Base-by-base conservation (phyloP, 768 basidiomycete genomes). In the Agrocybe praecox region DNA sequence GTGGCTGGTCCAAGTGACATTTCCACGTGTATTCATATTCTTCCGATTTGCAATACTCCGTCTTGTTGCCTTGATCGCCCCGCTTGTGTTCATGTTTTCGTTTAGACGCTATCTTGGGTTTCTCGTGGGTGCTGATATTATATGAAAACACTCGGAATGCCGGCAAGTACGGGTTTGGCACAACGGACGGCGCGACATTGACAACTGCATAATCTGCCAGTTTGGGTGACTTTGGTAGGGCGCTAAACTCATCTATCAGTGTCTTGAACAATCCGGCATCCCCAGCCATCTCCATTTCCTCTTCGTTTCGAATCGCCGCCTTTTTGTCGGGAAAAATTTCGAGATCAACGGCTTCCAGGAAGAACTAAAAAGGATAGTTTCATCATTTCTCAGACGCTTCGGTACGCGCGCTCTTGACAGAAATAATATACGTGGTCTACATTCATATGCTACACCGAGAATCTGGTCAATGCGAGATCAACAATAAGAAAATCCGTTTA, bases 111-210 rank as follows among this genome's bases (percentile, higher is more conserved):
- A 67, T 67, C 42, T 44, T 58, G 21, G 52, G 56, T 53, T 63
- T n/a, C n/a, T n/a, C n/a, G n/a, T n/a, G n/a, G 32, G 59, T 50
- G 10, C 87, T 85, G 21, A 82, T 75, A 68, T 96, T 96, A 79
- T 94, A 96, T 62, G 85, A 77, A 73, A 86, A 96, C 12, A 95
- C 79, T 62, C 94, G 77, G 65, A 95, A 85, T 15, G 87, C 81
- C 2, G 95, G 92, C 47, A 90, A 71, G 73, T 90, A 97, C 17
- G 87, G 87, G 56, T 92, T 92, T n/a, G 94, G 93, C 53, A 95
- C 89, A 19, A 94, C 85, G 32, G 90, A 83, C 5, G 94, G 90
- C 34, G 83, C 81, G 23, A 93, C 89, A 67, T 92, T 94, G 59
- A 94, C 81, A 33, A 91, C 85, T 3, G 84, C 84, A 64, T 88